These are phyloP conservation scores for Volvox africanus DNA, from an alignment of 139 green algal species.

Conservation along the genomic window DNA sequence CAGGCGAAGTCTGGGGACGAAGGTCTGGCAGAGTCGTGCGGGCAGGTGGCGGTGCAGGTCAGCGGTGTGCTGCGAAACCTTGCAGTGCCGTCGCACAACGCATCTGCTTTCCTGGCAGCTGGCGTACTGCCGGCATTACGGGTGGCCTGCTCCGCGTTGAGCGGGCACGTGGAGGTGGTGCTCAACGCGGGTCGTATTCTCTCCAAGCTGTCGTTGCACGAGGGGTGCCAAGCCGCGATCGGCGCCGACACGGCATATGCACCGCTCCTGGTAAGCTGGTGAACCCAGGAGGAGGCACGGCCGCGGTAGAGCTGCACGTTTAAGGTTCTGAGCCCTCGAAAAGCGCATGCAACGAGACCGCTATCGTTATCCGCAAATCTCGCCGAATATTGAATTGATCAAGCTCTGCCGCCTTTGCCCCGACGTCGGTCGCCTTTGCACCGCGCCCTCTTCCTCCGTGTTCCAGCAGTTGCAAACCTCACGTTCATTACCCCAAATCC, in stretches of 20 bases:
- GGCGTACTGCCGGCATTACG: slow-evolving; percentile 50
- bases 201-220: slow-evolving; percentile 61
- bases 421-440: too few relatives aligned
- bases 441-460: too few relatives aligned
- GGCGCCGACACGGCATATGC: slow-evolving; percentile 43
- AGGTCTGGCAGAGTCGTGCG: slow-evolving; percentile 40
- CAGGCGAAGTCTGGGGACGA: slow-evolving; percentile 42
- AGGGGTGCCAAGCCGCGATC: slow-evolving; percentile 58
- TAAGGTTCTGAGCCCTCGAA: too few relatives aligned
- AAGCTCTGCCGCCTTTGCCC: too few relatives aligned
- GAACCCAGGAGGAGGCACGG: too few relatives aligned
- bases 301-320: too few relatives aligned
- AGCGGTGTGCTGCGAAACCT: slow-evolving; percentile 66
- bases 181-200: slow-evolving; percentile 65
- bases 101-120: slow-evolving; percentile 43
- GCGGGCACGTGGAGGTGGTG: slow-evolving; percentile 50
- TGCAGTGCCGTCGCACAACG: slow-evolving; percentile 53
- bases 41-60: slow-evolving; percentile 63
- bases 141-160: not conserved
- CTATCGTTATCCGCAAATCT: too few relatives aligned
- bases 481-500: too few relatives aligned
- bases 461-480: too few relatives aligned
- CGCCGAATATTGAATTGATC: too few relatives aligned
- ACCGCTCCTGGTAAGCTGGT: slow-evolving; percentile 47
- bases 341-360: too few relatives aligned